Base-by-base conservation (phyloP, 2,329 filamentous ascomycete species). In the Aspergillus proliferans region DNA sequence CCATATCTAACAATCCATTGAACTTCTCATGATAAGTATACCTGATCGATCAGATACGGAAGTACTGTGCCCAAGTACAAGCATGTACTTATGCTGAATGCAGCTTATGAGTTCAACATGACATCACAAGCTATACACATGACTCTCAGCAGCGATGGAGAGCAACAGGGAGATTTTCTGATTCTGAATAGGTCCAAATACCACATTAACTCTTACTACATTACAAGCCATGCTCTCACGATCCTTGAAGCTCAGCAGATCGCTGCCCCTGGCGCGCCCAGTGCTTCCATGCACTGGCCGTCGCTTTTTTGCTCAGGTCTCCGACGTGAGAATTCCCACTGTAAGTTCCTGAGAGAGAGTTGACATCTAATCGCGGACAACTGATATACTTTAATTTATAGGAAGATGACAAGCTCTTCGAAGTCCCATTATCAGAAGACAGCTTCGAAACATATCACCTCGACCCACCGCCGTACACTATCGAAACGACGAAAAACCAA, bases 381-480 rank as follows among this genome's bases (percentile, higher is more conserved):
- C 6, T 42, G 14, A 42, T 7, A 42, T 21, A 6, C 2, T 6
- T 3, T 3, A 3, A n/a, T 36, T 3, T 18, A 22, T 41, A 93
- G 89, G 86, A 88, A 72, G 89, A 95, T 68, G 87, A 95, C 65
- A 85, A 92, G 78, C 81, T 83, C 57, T 96, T 96, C 77, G 80
- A 84, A 65, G 82, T 97, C 67, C 85, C 83, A 64, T 84, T 97
- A 68, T 90, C 88, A 69, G 88, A 95, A 71, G 90, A 96, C 82
- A 89, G 87, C 75, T 97, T 95, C 76, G 92, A 96, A 80, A 95
- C 91, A 44, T 97, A 96, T 77, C 87, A 95, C 77, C 83, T 97
- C 66, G 92, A 96, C 74, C 89, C 90, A 60, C 92, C 92, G 53
- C 78, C 88, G 51, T 95, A 95, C 78, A 88, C 86, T 54, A 77